A percentile compares a stretch with the other conserved stretches of the same genome.
Evolutionary conservation across 139 green algal genomes (phyloP).

Genomic region (Chlamydomonas incerta): DNA sequence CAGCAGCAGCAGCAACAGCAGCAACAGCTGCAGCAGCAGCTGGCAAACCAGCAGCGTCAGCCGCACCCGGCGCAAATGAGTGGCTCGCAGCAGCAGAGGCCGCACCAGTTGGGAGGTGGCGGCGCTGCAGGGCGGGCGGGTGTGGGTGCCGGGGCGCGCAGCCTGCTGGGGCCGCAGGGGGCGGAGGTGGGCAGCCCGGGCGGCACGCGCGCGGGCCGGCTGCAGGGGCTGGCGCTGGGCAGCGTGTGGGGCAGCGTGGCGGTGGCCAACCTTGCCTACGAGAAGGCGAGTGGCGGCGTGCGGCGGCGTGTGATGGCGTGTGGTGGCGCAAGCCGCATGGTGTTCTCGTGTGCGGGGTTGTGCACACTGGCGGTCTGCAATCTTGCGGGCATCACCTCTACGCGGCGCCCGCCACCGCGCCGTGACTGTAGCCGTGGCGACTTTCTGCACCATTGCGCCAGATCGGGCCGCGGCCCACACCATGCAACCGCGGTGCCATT

Average conservation of each 20-base stretch:
- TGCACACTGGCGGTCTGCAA: too few relatives aligned
- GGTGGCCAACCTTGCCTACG: slow-evolving; percentile 38
- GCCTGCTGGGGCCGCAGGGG: neutral
- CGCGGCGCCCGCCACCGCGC: too few relatives aligned
- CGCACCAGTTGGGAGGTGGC: too few relatives aligned
- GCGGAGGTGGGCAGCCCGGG: slow-evolving; percentile 14
- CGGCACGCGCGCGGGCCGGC: neutral
- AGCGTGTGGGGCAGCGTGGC: slow-evolving; percentile 34
- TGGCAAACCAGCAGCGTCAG: neutral
- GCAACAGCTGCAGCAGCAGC: neutral
- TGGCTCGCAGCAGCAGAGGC: neutral
- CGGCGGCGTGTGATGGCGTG: too few relatives aligned
- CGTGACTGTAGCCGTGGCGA: too few relatives aligned
- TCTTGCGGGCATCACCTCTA: too few relatives aligned
- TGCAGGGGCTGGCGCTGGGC: slow-evolving; percentile 27
- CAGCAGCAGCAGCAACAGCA: neutral
- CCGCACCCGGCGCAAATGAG: too few relatives aligned
- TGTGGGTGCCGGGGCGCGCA: neutral
- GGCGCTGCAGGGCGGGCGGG: neutral
- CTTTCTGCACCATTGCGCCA: too few relatives aligned
- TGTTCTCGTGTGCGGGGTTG: too few relatives aligned
- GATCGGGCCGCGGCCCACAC: too few relatives aligned
- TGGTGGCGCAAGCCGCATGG: too few relatives aligned
- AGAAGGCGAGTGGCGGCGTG: slow-evolving; percentile 1
- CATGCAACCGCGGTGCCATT: too few relatives aligned